Conservation (phyloP, 805 yeast genomes). For the Candida fluviatilis region DNA sequence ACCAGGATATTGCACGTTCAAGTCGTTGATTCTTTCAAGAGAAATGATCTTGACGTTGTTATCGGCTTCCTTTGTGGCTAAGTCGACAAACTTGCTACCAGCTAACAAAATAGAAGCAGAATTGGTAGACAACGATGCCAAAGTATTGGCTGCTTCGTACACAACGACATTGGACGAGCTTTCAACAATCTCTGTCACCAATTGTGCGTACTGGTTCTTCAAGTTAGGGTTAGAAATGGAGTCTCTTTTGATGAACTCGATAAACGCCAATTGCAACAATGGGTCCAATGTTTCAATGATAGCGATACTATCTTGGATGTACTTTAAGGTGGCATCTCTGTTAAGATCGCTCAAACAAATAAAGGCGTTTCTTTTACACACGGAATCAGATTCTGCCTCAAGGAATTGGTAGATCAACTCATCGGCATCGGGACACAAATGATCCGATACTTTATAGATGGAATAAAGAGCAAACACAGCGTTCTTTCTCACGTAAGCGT, state of each 20-base stretch:
- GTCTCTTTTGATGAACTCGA: slow-evolving; percentile 88
- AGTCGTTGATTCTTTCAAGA: slow-evolving; percentile 75
- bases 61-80: slow-evolving; percentile 91
- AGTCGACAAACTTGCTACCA: slow-evolving; percentile 79
- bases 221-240: slow-evolving; percentile 60
- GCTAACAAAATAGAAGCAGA: slow-evolving; percentile 71
- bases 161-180: slow-evolving; percentile 67
- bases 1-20: slow-evolving; percentile 74
- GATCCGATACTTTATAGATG: slow-evolving; percentile 77
- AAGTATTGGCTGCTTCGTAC: slow-evolving; percentile 87
- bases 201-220: slow-evolving; percentile 64
- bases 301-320: slow-evolving; percentile 65
- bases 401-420: slow-evolving; percentile 73
- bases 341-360: slow-evolving; percentile 78
- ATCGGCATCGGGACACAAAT: slow-evolving; percentile 93
- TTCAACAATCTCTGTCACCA: slow-evolving; percentile 71
- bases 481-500: slow-evolving; percentile 95
- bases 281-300: slow-evolving; percentile 69
- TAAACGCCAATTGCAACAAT: slow-evolving; percentile 79
- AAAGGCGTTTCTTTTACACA: slow-evolving; percentile 94
- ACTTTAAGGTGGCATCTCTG: slow-evolving; percentile 80
- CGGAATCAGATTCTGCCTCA: slow-evolving; percentile 81
- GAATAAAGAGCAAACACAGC: slow-evolving; percentile 90
- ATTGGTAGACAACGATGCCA: slow-evolving; percentile 57
- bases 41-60: slow-evolving; percentile 92